Evolutionary conservation across 306 rosid species (phyloP), one percentile per base, ranked within the genome.

Genomic region (Purshia tridentata): DNA sequence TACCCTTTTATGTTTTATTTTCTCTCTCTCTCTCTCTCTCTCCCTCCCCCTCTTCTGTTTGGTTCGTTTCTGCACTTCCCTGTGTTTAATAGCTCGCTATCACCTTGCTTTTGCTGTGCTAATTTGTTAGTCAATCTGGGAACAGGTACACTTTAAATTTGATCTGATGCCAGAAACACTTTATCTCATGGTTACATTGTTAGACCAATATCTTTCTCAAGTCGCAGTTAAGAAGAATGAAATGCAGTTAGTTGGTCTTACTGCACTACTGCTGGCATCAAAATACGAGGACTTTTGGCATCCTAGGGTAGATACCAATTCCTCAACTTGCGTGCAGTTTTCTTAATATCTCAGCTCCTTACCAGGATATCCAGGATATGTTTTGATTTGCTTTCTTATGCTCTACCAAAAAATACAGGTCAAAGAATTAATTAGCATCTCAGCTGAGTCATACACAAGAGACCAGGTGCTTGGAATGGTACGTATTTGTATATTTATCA

Each of bases 281-380:
- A 94, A 94, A 69, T 91, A 91, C 13, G 98, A 94, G 80, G 97
- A 91, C 56, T 91, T 89, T 74, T 94, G 97, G 97, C 97, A 91
- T 88, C 97, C 97, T 42, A 85, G 91, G 84, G 98, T 89, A 80
- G 54, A 70, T 50, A 75, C 54, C 44, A 65, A 19, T 69, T 67
- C 29, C 20, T 71, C 69, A 78, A 75, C 51, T 51, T 45, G 1
- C 59, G 4, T 61, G 19, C 44, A 37, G 44, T 47, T 18, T 19
- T 61, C 22, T 15, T 48, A 22, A 72, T 19, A 22, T 41, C 5
- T 65, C 66, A 37, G 23, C 52, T 46, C 22, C 14, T 73, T 48
- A 16, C 62, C 56, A 71, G 64, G 76, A 50, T 29, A 29, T 29
- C 35, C 35, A 29, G 35, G 35, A 58, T 29, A 14, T 70, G 47